Conservation (phyloP, 768 basidiomycete species). For the Mrakia gelida region DNA sequence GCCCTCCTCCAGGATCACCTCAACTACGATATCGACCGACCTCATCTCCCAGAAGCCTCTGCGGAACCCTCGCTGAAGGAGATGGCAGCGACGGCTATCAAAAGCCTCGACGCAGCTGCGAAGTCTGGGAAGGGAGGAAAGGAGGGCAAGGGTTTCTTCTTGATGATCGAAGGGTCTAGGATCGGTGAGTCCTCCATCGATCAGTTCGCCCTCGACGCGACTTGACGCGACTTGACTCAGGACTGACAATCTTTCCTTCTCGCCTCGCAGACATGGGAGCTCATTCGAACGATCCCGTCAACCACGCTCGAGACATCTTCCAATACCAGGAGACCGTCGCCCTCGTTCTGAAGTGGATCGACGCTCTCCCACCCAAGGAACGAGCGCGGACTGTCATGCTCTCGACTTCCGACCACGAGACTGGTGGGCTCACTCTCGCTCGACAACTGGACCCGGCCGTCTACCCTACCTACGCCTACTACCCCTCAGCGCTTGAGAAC, state of each 20-base stretch:
- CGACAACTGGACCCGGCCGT: slow-evolving; percentile 33
- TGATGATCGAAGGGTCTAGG: slow-evolving; percentile 38
- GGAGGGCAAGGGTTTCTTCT: slow-evolving; percentile 36
- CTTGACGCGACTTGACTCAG: too few species aligned
- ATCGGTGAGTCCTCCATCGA: slow-evolving; percentile 30
- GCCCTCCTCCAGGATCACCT: slow-evolving; percentile 33
- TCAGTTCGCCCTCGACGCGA: background rate
- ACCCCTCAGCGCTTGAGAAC: slow-evolving; percentile 36
- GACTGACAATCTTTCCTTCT: background rate
- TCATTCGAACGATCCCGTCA: slow-evolving; percentile 22
- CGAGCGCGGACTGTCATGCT: slow-evolving; percentile 36
- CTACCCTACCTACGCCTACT: slow-evolving; percentile 38
- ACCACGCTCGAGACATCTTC: slow-evolving; percentile 34
- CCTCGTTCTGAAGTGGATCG: slow-evolving; percentile 33
- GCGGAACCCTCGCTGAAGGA: slow-evolving; percentile 37
- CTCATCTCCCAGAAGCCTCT: slow-evolving; percentile 21
- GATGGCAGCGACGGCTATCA: slow-evolving; percentile 36
- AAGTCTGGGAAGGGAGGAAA: background rate
- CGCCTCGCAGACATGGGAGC: slow-evolving; percentile 12
- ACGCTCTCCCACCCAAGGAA: slow-evolving; percentile 12
- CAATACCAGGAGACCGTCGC: slow-evolving; percentile 37
- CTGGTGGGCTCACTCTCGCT: slow-evolving; percentile 39
- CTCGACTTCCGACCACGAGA: slow-evolving; percentile 40
- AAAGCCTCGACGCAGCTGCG: slow-evolving; percentile 27
- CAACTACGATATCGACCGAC: slow-evolving; percentile 39